Conservation (phyloP, 768 basidiomycete species). For the Suillus subluteus region DNA sequence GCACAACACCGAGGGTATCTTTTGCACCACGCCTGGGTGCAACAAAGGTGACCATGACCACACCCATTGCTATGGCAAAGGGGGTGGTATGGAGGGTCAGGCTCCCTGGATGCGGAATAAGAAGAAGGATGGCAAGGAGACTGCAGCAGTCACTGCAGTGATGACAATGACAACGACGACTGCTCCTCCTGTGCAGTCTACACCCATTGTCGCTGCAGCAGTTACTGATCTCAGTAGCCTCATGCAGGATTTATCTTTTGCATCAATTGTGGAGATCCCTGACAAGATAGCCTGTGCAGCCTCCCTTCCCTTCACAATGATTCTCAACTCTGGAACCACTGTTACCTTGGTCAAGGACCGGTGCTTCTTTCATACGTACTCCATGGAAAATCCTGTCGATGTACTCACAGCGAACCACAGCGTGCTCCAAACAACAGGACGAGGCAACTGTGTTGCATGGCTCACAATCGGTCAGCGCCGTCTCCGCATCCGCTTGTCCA, state of each 20-base stretch:
- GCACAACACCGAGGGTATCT: too few species aligned
- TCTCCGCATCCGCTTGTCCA: not conserved
- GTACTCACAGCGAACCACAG: not conserved
- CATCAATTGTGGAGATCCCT: not conserved
- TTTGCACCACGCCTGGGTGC: not conserved
- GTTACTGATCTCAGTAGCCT: not conserved
- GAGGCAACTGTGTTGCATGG: not conserved
- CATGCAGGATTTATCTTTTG: not conserved
- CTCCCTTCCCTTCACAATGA: not conserved
- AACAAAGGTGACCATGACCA: slow-evolving; percentile 4
- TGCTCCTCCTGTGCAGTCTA: too few species aligned
- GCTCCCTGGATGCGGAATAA: not conserved
- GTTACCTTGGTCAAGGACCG: not conserved
- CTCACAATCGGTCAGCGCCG: rapidly evolving
- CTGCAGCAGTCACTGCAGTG: not conserved
- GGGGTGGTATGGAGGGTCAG: slow-evolving; percentile 15
- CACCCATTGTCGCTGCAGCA: not conserved
- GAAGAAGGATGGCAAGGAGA: not conserved
- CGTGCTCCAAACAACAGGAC: not conserved
- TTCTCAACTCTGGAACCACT: not conserved
- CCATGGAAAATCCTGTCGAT: not conserved
- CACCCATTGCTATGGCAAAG: slow-evolving; percentile 5
- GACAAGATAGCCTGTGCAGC: not conserved
- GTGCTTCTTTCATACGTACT: not conserved
- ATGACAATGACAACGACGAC: too few species aligned